Evolutionary conservation across 352 stramenopile genomes (phyloP).

Genomic region (Globisporangium camurandrum): DNA sequence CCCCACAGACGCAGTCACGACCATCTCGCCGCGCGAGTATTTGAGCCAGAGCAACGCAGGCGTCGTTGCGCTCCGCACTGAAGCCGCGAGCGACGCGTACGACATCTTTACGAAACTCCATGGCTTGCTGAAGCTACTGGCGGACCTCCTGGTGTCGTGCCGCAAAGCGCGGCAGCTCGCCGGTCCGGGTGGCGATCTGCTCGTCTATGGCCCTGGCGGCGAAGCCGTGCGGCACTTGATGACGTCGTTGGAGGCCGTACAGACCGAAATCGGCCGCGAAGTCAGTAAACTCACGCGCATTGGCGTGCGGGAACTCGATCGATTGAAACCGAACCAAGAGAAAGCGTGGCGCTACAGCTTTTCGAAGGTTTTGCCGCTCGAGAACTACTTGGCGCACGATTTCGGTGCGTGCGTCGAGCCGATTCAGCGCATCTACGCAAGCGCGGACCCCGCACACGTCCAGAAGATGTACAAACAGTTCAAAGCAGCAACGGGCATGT

Average conservation of each 20-base stretch:
- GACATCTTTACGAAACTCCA: constrained; percentile 74
- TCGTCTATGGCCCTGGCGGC: constrained; percentile 78
- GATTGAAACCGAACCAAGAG: constrained; percentile 81
- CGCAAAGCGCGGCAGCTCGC: constrained; percentile 75
- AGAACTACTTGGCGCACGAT: constrained; percentile 80
- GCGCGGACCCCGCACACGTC: constrained; percentile 67
- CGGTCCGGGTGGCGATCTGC: constrained; percentile 68
- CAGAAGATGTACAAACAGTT: constrained; percentile 87
- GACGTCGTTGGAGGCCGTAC: constrained; percentile 74
- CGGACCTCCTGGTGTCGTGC: constrained; percentile 77
- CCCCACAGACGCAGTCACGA: constrained; percentile 25
- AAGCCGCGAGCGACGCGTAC: constrained; percentile 48
- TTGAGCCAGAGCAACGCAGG: constrained; percentile 69
- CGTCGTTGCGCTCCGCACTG: constrained; percentile 57
- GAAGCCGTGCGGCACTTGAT: constrained; percentile 78
- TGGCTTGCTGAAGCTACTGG: constrained; percentile 69
- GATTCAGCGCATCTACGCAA: constrained; percentile 84
- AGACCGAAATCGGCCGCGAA: constrained; percentile 66
- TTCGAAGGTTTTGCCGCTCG: constrained; percentile 73
- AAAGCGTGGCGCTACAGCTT: constrained; percentile 82
- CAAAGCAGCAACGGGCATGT: constrained; percentile 72
- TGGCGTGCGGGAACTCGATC: constrained; percentile 74
- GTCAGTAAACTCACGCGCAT: constrained; percentile 75
- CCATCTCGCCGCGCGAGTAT: constrained; percentile 55
- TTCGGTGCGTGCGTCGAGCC: constrained; percentile 78